A percentile compares a stretch with the other conserved stretches of the same genome.
Evolutionary conservation across 495 filamentous ascomycete genomes (phyloP).

Genomic region (Lineolata rhizophorae): DNA sequence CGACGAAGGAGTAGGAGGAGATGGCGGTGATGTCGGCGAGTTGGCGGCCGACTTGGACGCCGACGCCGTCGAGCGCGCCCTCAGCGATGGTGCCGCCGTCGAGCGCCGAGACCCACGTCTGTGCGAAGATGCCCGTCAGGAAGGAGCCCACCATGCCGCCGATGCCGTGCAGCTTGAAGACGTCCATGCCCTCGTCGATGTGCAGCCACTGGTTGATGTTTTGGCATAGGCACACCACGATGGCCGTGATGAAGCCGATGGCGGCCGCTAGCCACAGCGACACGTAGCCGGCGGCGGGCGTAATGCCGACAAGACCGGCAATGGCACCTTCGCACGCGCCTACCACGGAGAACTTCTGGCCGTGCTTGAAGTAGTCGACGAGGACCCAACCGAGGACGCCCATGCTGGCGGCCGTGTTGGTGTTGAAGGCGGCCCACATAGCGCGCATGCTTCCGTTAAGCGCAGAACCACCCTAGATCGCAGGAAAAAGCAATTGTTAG

Average conservation of each 20-base stretch:
- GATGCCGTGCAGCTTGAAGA: slow-evolving; percentile 40
- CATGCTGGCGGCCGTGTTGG: slow-evolving; percentile 33
- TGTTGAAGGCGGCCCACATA: slow-evolving; percentile 37
- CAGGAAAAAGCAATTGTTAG: no score
- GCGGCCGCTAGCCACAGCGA: slow-evolving; percentile 31
- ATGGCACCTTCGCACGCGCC: slow-evolving; percentile 40
- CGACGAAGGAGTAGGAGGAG: slow-evolving; percentile 29
- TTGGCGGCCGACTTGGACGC: slow-evolving; percentile 34
- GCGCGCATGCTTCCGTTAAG: slow-evolving; percentile 34
- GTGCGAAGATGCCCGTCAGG: slow-evolving; percentile 39
- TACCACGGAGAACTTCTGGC: slow-evolving; percentile 33
- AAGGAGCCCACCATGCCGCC: slow-evolving; percentile 40
- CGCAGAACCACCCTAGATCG: slow-evolving; percentile 26
- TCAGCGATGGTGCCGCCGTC: slow-evolving; percentile 26
- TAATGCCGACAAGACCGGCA: slow-evolving; percentile 41
- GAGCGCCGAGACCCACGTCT: slow-evolving; percentile 17
- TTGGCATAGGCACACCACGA: slow-evolving; percentile 27
- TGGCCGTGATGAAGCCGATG: slow-evolving; percentile 35
- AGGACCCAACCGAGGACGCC: slow-evolving; percentile 37
- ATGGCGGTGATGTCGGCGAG: slow-evolving; percentile 36
- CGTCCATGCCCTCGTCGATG: slow-evolving; percentile 40
- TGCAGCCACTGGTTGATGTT: slow-evolving; percentile 32
- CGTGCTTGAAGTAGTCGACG: slow-evolving; percentile 32
- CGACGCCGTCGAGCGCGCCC: slow-evolving; percentile 34
- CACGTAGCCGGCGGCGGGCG: slow-evolving; percentile 39